phyloP scores from a whole-genome alignment of 208 protist species.

The Crithidia brevicula region DNA sequence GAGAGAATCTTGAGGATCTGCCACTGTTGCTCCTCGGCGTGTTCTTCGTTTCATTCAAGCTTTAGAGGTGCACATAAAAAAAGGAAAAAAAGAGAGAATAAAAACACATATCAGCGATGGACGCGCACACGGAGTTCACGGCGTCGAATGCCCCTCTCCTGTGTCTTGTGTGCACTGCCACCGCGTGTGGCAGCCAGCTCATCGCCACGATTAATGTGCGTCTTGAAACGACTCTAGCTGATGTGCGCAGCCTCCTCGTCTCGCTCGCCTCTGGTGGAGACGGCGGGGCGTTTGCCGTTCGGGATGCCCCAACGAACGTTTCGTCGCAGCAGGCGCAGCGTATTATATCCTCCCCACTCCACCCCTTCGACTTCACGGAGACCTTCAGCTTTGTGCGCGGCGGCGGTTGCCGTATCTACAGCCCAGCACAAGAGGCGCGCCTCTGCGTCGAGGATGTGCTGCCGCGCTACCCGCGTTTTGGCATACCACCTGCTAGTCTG shows the following conservation, averaged over 20 bases:
- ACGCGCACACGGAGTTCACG: conserved; percentile 23
- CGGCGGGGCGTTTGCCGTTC: conserved; percentile 35
- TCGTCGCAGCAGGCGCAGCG: conserved; percentile 31
- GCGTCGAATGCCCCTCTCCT: conserved; percentile 47
- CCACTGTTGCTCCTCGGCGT: no score
- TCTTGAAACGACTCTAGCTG: conserved; percentile 49
- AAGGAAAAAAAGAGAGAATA: no score
- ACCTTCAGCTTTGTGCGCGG: conserved; percentile 70
- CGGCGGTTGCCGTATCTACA: conserved; percentile 45
- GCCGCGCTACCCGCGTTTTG: conserved; percentile 58
- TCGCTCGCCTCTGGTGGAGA: conserved; percentile 45
- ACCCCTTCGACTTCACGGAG: conserved; percentile 80
- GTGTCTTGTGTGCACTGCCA: conserved; percentile 70
- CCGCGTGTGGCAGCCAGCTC: conserved; percentile 58
- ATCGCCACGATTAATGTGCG: conserved; percentile 69
- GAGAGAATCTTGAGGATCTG: no score
- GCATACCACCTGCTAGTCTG: conserved; percentile 25
- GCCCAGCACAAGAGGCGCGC: conserved; percentile 26
- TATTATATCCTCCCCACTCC: conserved; percentile 54
- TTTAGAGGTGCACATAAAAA: no score
- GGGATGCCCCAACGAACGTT: conserved; percentile 55
- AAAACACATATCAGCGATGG: conserved; percentile 14
- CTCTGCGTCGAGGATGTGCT: conserved; percentile 52
- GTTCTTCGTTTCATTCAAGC: no score
- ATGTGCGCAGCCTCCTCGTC: conserved; percentile 57